Conservation (phyloP, 163 green algal species). For the Smithsoniella earleae region DNA sequence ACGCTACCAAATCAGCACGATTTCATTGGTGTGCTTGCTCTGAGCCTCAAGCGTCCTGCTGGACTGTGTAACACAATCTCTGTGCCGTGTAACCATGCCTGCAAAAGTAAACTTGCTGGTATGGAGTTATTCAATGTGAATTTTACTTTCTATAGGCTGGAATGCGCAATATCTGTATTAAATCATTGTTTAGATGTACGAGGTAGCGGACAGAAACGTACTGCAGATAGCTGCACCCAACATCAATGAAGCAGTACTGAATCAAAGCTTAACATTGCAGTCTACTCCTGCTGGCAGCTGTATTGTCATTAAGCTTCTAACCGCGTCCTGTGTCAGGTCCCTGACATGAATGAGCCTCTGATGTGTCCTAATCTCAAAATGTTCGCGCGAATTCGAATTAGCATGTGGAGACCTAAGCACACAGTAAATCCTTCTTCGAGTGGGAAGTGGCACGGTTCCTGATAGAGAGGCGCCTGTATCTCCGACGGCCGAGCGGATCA, state of each 20-base stretch:
- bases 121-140: background rate
- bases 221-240: no score
- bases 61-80: no score
- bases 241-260: background rate
- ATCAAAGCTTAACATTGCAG: slow-evolving; percentile 22
- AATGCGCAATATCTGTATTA: background rate
- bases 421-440: slow-evolving; percentile 69
- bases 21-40: no score
- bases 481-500: slow-evolving; percentile 61
- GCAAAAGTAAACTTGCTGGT: no score
- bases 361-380: slow-evolving; percentile 92
- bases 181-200: background rate
- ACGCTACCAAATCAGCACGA: no score
- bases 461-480: slow-evolving; percentile 52
- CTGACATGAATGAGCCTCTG: slow-evolving; percentile 87
- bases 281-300: slow-evolving; percentile 79
- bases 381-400: slow-evolving; percentile 87
- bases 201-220: no score
- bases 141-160: background rate
- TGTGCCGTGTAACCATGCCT: no score
- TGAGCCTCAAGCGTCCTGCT: no score
- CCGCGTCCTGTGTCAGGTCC: slow-evolving; percentile 75
- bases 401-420: slow-evolving; percentile 94
- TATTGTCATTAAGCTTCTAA: slow-evolving; percentile 86
- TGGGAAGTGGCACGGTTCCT: slow-evolving; percentile 80